Conservation (phyloP, 1,139 yeast species). For the Arxiozyma slooffiae region DNA sequence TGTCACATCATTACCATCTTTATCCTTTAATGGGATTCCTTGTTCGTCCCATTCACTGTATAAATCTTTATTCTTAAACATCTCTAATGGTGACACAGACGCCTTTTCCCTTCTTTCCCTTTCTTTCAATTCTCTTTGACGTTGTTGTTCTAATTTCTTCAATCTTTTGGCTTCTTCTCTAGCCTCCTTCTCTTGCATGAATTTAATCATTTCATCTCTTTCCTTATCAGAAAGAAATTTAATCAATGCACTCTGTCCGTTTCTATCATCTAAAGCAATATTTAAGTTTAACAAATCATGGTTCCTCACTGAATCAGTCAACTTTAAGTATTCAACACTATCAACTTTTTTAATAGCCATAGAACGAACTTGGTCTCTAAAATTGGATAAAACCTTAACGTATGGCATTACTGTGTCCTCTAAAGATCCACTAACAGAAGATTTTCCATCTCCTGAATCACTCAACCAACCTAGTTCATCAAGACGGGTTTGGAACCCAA, state of each 20-base stretch:
- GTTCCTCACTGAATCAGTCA: conserved; percentile 53
- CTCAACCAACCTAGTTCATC: conserved; percentile 78
- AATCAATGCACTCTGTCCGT: conserved; percentile 59
- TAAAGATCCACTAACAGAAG: conserved; percentile 28
- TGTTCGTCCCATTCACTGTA: conserved; percentile 73
- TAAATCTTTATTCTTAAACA: conserved; percentile 48
- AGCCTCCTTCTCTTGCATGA: conserved; percentile 52
- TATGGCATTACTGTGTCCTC: conserved; percentile 75
- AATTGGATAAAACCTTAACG: conserved; percentile 63
- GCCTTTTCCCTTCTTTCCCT: conserved; percentile 60
- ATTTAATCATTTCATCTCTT: conserved; percentile 48
- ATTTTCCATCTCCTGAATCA: conserved; percentile 21
- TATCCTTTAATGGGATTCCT: conserved; percentile 75
- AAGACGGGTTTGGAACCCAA: conserved; percentile 65
- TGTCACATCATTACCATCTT: conserved; percentile 75
- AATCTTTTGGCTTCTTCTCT: conserved; percentile 42
- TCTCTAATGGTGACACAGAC: conserved; percentile 55
- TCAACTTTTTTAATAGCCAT: conserved; percentile 61
- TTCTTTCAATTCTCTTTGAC: conserved; percentile 48
- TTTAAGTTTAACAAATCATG: conserved; percentile 62
- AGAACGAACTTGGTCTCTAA: conserved; percentile 72
- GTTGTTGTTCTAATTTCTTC: conserved; percentile 37
- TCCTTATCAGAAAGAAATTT: conserved; percentile 69
- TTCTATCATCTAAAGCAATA: conserved; percentile 81
- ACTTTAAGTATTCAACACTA: conserved; percentile 43